Conservation (phyloP, 1,139 yeast species). For the Spencermartinsiella ligniputridi region DNA sequence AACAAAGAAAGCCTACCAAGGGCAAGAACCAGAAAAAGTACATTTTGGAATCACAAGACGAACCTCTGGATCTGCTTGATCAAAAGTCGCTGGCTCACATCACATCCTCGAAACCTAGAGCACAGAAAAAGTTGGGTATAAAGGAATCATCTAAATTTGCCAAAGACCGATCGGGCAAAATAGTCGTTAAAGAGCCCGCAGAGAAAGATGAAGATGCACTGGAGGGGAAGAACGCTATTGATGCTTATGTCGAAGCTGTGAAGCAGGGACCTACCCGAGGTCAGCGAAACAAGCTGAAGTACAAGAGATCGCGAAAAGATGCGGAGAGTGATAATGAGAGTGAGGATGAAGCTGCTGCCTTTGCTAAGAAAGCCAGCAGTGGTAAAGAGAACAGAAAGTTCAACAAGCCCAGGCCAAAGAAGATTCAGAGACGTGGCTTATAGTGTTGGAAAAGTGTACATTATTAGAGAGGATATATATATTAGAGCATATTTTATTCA, state of each 20-base stretch:
- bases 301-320: slow-evolving; percentile 55
- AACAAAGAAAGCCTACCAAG: slow-evolving; percentile 33
- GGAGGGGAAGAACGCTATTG: slow-evolving; percentile 51
- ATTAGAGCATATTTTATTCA: too few relatives aligned
- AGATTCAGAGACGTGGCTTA: slow-evolving; percentile 8
- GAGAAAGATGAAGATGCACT: slow-evolving; percentile 41
- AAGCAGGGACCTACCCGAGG: slow-evolving; percentile 91
- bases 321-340: slow-evolving; percentile 48
- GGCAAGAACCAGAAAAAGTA: slow-evolving; percentile 41
- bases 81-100: slow-evolving; percentile 80
- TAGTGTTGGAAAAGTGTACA: slow-evolving; percentile 1
- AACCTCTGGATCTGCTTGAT: slow-evolving; percentile 86
- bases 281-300: slow-evolving; percentile 84
- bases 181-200: slow-evolving; percentile 34
- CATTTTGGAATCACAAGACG: slow-evolving; percentile 73
- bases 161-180: slow-evolving; percentile 41
- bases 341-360: slow-evolving; percentile 17
- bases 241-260: slow-evolving; percentile 91
- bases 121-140: slow-evolving; percentile 36
- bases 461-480: too few relatives aligned
- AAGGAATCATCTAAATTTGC: slow-evolving; percentile 46
- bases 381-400: slow-evolving; percentile 3
- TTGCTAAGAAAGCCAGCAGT: neutral
- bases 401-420: slow-evolving; percentile 5
- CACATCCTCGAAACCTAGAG: slow-evolving; percentile 73